Evolutionary conservation across 768 basidiomycete species (phyloP).

Genomic region (Austroboletus festivus): DNA sequence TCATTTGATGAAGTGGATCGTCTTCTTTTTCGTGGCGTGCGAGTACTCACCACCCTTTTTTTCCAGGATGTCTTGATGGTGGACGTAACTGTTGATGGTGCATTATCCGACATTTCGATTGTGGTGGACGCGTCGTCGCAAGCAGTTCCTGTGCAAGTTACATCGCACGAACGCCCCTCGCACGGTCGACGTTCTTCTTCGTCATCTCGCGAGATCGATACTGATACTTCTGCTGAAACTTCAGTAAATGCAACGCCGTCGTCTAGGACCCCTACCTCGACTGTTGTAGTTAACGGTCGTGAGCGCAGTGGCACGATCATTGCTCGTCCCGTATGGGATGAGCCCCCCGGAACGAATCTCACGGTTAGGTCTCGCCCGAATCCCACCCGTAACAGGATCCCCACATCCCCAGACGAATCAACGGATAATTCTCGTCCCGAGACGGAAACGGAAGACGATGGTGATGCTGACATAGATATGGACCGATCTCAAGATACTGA

Average conservation of each 20-base stretch:
- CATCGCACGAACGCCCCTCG: slow-evolving; percentile 17
- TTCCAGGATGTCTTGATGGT: slow-evolving; percentile 34
- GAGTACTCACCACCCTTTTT: slow-evolving; percentile 10
- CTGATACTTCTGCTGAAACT: slow-evolving; percentile 60
- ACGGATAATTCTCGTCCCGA: slow-evolving; percentile 58
- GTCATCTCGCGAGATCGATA: slow-evolving; percentile 45
- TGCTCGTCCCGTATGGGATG: slow-evolving; percentile 62
- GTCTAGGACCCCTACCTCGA: slow-evolving; percentile 56
- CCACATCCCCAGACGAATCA: slow-evolving; percentile 41
- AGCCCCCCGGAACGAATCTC: slow-evolving; percentile 18
- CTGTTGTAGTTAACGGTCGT: slow-evolving; percentile 55
- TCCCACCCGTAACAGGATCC: slow-evolving; percentile 30
- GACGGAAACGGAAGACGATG: slow-evolving; percentile 79
- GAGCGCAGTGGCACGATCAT: slow-evolving; percentile 78
- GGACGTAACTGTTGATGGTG: slow-evolving; percentile 20
- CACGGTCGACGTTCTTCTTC: slow-evolving; percentile 21
- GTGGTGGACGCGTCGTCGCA: slow-evolving; percentile 19
- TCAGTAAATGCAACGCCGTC: slow-evolving; percentile 61
- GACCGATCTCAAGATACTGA: slow-evolving; percentile 38
- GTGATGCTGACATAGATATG: slow-evolving; percentile 53
- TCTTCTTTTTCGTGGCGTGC: background rate
- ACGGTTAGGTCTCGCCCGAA: slow-evolving; percentile 30
- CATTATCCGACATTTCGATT: slow-evolving; percentile 22
- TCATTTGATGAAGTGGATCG: slow-evolving; percentile 26
- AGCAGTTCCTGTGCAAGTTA: slow-evolving; percentile 16